Conservation (phyloP, 2,329 filamentous ascomycete species). For the Cadophora luteo-olivacea region DNA sequence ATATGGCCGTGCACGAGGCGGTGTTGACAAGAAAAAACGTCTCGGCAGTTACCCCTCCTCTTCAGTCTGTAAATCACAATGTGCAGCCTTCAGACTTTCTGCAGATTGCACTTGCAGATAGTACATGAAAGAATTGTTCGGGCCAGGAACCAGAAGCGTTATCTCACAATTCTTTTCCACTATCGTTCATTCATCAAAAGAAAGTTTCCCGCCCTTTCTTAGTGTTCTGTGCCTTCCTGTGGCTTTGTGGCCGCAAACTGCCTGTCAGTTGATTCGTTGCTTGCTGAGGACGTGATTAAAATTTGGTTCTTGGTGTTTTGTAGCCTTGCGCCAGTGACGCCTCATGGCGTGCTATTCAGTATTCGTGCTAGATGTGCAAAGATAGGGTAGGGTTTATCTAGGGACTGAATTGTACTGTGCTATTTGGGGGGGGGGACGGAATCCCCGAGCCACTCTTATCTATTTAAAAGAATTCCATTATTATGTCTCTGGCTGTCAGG, state of each 20-base stretch:
- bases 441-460: background rate
- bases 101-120: background rate
- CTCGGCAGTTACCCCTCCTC: constrained; percentile 8
- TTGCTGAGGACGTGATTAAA: background rate
- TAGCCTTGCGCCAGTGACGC: constrained; percentile 12
- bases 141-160: background rate
- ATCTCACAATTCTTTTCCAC: background rate
- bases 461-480: background rate
- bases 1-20: constrained; percentile 7
- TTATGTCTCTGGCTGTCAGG: background rate
- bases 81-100: background rate
- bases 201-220: background rate
- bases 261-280: background rate
- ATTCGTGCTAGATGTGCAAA: background rate
- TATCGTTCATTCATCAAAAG: background rate
- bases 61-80: background rate
- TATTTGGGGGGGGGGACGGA: background rate
- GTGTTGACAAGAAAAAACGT: background rate
- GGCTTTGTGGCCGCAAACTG: background rate
- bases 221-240: background rate
- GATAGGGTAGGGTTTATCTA: constrained; percentile 7
- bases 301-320: background rate
- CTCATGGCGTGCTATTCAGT: no score
- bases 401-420: background rate
- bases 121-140: background rate